Evolutionary conservation across 164 flowering plant species (phyloP).

Genomic region (Aristolochia fimbriata): DNA sequence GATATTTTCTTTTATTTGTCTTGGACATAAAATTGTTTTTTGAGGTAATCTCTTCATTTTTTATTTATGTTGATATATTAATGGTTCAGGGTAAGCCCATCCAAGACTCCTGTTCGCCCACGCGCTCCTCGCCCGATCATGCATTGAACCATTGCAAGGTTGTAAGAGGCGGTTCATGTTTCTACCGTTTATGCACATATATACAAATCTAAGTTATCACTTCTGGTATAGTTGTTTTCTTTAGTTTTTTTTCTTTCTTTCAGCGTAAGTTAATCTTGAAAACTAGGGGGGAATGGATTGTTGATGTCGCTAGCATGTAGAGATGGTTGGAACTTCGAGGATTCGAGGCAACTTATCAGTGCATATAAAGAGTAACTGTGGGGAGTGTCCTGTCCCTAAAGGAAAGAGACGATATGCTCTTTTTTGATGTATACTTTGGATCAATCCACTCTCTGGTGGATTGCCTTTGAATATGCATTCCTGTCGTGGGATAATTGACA

Average conservation of each 20-base stretch:
- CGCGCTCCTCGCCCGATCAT: conserved; percentile 39
- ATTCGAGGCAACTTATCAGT: conserved; percentile 16
- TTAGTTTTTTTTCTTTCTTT: conserved; percentile 10
- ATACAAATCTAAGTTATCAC: conserved; percentile 17
- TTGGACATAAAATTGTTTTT: not conserved
- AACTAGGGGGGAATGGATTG: conserved; percentile 15
- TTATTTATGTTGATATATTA: not conserved
- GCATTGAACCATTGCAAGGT: conserved; percentile 5
- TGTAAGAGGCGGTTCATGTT: conserved; percentile 8
- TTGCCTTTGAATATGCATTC: not conserved
- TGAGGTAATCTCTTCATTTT: not conserved
- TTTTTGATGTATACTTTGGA: not conserved
- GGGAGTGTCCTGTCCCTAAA: conserved; percentile 4
- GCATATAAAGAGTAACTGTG: conserved; percentile 1
- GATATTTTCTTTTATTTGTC: not conserved
- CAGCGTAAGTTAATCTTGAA: conserved; percentile 11
- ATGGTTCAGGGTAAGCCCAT: conserved; percentile 73
- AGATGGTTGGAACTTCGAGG: conserved; percentile 45
- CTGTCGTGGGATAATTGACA: no score
- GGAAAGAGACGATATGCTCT: conserved; percentile 1
- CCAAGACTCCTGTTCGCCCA: conserved; percentile 78
- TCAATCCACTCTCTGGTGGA: conserved; percentile 3
- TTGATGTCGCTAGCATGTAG: conserved; percentile 19
- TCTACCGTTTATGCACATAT: conserved; percentile 20
- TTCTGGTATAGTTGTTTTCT: conserved; percentile 14